Evolutionary conservation across 2,329 filamentous ascomycete species (phyloP).

Genomic region (Exserohilum rostratum): DNA sequence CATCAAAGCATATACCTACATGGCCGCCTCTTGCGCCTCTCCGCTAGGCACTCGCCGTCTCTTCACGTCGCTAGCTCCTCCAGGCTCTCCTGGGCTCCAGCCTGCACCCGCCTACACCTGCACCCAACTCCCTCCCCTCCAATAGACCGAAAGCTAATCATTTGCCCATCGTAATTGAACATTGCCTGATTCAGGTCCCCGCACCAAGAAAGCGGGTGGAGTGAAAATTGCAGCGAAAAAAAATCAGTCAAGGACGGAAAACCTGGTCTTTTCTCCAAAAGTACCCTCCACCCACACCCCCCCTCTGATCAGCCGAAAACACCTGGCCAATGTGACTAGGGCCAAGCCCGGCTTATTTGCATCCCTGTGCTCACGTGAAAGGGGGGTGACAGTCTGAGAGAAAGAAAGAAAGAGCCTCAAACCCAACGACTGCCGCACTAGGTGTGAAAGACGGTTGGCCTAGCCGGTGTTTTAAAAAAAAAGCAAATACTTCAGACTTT

Average conservation of each 20-base stretch:
- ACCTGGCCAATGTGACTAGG: slow-evolving; percentile 26
- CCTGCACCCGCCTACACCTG: too few species aligned
- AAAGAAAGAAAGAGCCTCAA: neutral
- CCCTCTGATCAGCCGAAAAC: slow-evolving; percentile 42
- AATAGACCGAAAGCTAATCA: slow-evolving; percentile 11
- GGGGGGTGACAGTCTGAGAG: slow-evolving; percentile 27
- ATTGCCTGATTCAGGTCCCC: slow-evolving; percentile 26
- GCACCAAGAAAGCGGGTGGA: slow-evolving; percentile 19
- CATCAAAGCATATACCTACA: too few species aligned
- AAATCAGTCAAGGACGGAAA: too few species aligned
- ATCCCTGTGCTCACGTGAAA: slow-evolving; percentile 38
- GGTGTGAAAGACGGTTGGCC: too few species aligned
- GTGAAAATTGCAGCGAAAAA: slow-evolving; percentile 24
- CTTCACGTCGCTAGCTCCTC: too few species aligned
- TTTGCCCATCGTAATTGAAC: slow-evolving; percentile 29
- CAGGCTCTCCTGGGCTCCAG: too few species aligned
- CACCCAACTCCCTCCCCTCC: neutral
- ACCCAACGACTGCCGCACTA: too few species aligned
- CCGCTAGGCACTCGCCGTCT: too few species aligned
- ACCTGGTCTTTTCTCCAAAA: slow-evolving; percentile 18
- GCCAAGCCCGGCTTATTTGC: slow-evolving; percentile 28
- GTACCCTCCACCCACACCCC: slow-evolving; percentile 15
- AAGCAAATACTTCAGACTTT: slow-evolving; percentile 3
- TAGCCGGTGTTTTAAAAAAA: neutral
- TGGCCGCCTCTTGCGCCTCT: too few species aligned